A percentile compares a stretch with the other conserved stretches of the same genome.
Conservation (phyloP, 2,329 filamentous ascomycete species). For the Phialophora expanda region DNA sequence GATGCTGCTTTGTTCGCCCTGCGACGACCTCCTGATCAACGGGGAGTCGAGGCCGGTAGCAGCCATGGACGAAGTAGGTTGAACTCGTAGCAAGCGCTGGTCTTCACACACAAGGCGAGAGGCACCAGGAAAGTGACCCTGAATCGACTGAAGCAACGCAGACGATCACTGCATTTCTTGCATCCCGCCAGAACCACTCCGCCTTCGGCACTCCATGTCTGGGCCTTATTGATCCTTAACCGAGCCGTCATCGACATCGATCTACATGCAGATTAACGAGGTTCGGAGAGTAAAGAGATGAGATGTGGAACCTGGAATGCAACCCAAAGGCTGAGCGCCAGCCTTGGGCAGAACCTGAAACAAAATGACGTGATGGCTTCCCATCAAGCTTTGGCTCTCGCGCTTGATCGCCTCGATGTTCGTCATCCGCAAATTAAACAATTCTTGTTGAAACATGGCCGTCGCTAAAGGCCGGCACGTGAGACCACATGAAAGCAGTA, state of each 20-base stretch:
- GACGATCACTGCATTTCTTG: not conserved
- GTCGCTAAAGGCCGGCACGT: not conserved
- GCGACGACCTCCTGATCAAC: not conserved
- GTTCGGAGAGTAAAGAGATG: slow-evolving; percentile 12
- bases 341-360: slow-evolving; percentile 9
- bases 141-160: not conserved
- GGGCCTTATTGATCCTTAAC: not conserved
- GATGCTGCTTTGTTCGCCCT: not conserved
- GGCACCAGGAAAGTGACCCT: not conserved
- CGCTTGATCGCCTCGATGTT: slow-evolving; percentile 6
- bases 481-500: not conserved
- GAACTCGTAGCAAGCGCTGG: not conserved
- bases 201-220: not conserved
- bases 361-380: slow-evolving; percentile 11
- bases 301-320: slow-evolving; percentile 19
- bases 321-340: slow-evolving; percentile 18
- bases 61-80: not conserved
- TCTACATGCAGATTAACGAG: slow-evolving; percentile 5
- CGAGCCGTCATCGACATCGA: slow-evolving; percentile 6
- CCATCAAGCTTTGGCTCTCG: slow-evolving; percentile 1
- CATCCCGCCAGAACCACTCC: not conserved
- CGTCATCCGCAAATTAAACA: slow-evolving; percentile 18
- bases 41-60: not conserved
- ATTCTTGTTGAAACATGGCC: not conserved
- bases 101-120: not conserved